Evolutionary conservation across 2,329 filamentous ascomycete species (phyloP).

Genomic region (Venturia asperata): DNA sequence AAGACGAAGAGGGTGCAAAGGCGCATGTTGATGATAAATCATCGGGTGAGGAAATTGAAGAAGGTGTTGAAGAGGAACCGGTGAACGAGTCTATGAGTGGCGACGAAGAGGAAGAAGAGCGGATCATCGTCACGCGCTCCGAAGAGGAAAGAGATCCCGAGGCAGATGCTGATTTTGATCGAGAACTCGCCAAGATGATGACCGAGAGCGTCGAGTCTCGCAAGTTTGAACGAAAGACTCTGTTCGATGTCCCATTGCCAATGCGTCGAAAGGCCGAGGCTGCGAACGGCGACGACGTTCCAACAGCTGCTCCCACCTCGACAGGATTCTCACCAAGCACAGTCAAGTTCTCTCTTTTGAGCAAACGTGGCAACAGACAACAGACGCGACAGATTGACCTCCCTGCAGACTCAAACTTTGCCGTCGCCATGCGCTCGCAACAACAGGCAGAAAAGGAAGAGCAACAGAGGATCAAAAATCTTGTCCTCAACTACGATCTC

Average conservation of each 20-base stretch:
- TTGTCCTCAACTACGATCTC: constrained; percentile 94
- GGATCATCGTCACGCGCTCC: constrained; percentile 83
- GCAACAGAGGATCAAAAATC: constrained; percentile 95
- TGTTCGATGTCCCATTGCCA: constrained; percentile 96
- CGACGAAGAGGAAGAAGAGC: constrained; percentile 60
- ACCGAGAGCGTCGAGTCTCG: constrained; percentile 90
- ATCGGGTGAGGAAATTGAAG: constrained; percentile 45
- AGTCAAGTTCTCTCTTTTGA: constrained; percentile 96
- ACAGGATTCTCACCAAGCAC: constrained; percentile 22
- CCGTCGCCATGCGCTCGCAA: constrained; percentile 90
- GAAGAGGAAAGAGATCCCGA: constrained; percentile 89
- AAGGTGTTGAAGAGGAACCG: constrained; percentile 42
- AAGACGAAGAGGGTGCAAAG: constrained; percentile 39
- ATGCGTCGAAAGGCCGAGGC: constrained; percentile 58
- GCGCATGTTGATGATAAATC: constrained; percentile 47
- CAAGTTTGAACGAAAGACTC: constrained; percentile 88
- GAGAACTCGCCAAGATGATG: constrained; percentile 98
- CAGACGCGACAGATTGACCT: constrained; percentile 92
- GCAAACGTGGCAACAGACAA: constrained; percentile 91
- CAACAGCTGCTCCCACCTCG: constrained; percentile 22
- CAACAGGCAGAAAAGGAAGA: constrained; percentile 93
- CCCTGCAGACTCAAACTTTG: constrained; percentile 86
- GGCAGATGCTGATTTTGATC: constrained; percentile 93
- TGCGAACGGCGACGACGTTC: constrained; percentile 33
- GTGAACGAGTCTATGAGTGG: constrained; percentile 39